phyloP scores from a whole-genome alignment of 768 basidiomycete species.

The Termitomyces sp. region DNA sequence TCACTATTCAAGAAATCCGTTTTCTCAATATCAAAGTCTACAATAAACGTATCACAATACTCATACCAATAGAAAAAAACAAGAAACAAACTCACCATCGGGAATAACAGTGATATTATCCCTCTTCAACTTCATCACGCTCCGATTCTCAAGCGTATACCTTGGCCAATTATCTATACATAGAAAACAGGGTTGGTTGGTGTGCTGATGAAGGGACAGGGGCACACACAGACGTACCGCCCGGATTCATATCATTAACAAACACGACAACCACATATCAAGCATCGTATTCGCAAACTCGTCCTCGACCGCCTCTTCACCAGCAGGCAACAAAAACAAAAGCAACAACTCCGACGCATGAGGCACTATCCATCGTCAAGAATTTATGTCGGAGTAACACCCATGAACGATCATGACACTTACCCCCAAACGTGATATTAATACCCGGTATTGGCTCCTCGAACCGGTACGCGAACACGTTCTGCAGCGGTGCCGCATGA shows the following conservation, averaged over 20 bases:
- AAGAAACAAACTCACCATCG: conserved; percentile 35
- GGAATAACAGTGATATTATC: conserved; percentile 52
- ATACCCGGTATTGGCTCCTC: conserved; percentile 56
- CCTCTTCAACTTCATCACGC: conserved; percentile 47
- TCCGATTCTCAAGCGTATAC: conserved; percentile 30
- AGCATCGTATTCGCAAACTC: conserved; percentile 46
- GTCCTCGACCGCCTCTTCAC: conserved; percentile 32
- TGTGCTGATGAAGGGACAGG: too few relatives aligned
- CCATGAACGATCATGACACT: too few relatives aligned
- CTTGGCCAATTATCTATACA: conserved; percentile 43
- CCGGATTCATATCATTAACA: conserved; percentile 52
- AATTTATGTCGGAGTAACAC: too few relatives aligned
- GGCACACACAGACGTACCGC: conserved; percentile 36
- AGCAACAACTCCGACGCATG: conserved; percentile 49
- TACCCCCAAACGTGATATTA: conserved; percentile 45
- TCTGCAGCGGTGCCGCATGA: conserved; percentile 42
- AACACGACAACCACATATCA: conserved; percentile 58
- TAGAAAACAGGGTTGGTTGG: background rate
- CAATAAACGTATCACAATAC: too few relatives aligned
- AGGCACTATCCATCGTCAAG: conserved; percentile 30
- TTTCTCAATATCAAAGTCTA: conserved; percentile 23
- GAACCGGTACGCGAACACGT: conserved; percentile 53
- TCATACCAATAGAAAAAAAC: background rate
- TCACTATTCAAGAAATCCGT: conserved; percentile 41
- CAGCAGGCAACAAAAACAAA: conserved; percentile 46